Percentiles rank a stretch among this genome's conserved stretches.
Conservation (phyloP, 768 basidiomycete species). For the Fomitopsis pulvina region DNA sequence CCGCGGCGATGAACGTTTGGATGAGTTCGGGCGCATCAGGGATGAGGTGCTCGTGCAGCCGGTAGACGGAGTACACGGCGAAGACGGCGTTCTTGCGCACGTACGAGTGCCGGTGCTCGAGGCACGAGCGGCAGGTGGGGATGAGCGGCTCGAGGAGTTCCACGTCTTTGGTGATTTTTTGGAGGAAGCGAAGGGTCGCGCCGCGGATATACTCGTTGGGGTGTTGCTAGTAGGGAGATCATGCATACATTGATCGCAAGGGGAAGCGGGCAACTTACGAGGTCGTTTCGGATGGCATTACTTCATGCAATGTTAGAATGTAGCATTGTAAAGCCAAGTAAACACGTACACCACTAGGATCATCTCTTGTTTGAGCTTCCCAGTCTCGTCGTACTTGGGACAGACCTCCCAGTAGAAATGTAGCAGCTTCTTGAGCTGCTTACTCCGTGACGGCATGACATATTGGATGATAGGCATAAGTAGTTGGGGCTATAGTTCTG, state of each 20-base stretch:
- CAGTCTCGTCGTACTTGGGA: slow-evolving; percentile 94
- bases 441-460: slow-evolving; percentile 91
- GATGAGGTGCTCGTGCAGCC: slow-evolving; percentile 89
- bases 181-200: slow-evolving; percentile 91
- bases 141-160: slow-evolving; percentile 95
- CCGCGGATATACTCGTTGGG: slow-evolving; percentile 99
- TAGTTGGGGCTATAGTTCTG: slow-evolving; percentile 57
- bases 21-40: slow-evolving; percentile 96
- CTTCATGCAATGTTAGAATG: slow-evolving; percentile 31
- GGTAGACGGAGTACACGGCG: slow-evolving; percentile 90
- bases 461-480: slow-evolving; percentile 99
- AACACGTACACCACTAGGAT: slow-evolving; percentile 82
- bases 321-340: slow-evolving; percentile 1
- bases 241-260: not conserved
- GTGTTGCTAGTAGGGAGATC: slow-evolving; percentile 67
- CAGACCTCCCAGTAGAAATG: slow-evolving; percentile 98
- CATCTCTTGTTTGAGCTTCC: slow-evolving; percentile 99
- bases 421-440: slow-evolving; percentile 93
- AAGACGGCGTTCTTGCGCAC: slow-evolving; percentile 99
- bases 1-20: slow-evolving; percentile 92
- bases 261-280: slow-evolving; percentile 48
- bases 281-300: slow-evolving; percentile 96
- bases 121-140: slow-evolving; percentile 87
- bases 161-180: slow-evolving; percentile 89
- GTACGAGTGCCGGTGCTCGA: slow-evolving; percentile 96